Percentiles rank a stretch among this genome's conserved stretches.
Evolutionary conservation across 1,139 yeast genomes (phyloP).

Genomic region (Zygosaccharomyces pseudobailii): DNA sequence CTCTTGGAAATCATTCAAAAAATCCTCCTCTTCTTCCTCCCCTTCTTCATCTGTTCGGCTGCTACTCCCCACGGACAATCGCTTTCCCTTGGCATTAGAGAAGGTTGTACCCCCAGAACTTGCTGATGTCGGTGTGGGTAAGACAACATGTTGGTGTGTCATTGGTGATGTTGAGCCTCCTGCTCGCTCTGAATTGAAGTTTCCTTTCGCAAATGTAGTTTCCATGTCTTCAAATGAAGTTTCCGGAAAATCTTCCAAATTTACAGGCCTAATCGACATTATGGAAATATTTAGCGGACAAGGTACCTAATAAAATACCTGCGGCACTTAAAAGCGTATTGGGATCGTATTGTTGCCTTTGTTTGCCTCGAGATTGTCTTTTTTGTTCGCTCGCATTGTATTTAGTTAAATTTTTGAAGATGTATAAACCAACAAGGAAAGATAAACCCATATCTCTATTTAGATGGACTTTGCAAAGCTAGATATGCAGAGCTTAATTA

Average conservation of each 20-base stretch:
- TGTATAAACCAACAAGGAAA: background rate
- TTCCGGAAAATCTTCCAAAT: conserved; percentile 23
- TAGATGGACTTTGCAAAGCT: background rate
- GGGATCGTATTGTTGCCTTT: background rate
- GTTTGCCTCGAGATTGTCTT: background rate
- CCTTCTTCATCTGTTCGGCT: conserved; percentile 21
- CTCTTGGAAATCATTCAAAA: conserved; percentile 30
- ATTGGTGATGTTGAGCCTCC: conserved; percentile 7
- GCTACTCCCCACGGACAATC: conserved; percentile 11
- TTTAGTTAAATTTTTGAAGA: background rate
- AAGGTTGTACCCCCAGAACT: conserved; percentile 32
- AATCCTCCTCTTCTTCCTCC: conserved; percentile 22
- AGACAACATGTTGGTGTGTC: conserved; percentile 1
- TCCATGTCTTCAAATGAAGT: conserved; percentile 34
- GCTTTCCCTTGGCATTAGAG: conserved; percentile 16
- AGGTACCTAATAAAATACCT: no score
- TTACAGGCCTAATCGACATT: conserved; percentile 24
- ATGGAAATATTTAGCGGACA: background rate
- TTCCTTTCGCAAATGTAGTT: conserved; percentile 22
- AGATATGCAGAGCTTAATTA: background rate
- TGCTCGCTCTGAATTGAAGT: conserved; percentile 2
- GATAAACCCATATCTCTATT: background rate
- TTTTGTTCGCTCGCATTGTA: background rate
- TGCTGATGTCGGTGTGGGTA: conserved; percentile 26
- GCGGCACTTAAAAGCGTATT: background rate